Base-by-base conservation (phyloP, 768 basidiomycete genomes). In the Leccinum olivaceopallidum region DNA sequence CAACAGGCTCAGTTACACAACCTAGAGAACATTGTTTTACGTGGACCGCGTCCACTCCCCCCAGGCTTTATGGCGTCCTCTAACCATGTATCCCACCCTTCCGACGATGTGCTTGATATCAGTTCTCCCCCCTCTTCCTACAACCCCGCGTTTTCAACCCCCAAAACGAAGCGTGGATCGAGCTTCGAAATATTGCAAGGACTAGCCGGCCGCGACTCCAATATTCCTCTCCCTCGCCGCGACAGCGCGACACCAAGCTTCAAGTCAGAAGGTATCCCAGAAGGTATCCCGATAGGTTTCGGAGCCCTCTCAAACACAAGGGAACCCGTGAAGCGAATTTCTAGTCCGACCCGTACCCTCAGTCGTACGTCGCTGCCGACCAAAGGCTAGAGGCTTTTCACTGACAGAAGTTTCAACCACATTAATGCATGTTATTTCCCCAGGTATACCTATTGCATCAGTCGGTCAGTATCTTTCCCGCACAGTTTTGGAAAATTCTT, bases 141-240 rank as follows among this genome's bases (percentile, higher is more conserved):
- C 53, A 71, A 73, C 22, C 55, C 70, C 49, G 62, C 39, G 60
- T 64, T 76, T 37, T 68, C 81, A 26, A 70, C 84, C 9, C 75
- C 76, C 14, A 86, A 84, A 69, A 71, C 83, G 61, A 81, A 76
- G 65, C 84, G 87, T 32, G 81, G 89, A 56, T 85, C 87, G 22
- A 90, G 88, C 70, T 89, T 84, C 69, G 90, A 93, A 52, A 75
- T 89, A 20, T 75, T 93, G 10, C 84, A 85, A 36, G 81, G 81
- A 30, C 78, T 92, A 48, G 89, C 90, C 5, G 89, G 89, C 4
- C 89, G 88, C 10, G 90, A 92, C 6, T 92, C 90, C 0, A 87
- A 65, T 65, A 72, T 93, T 50, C 90, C 90, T 1, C 75, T 93
- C 5, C 90, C 90, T 24, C 77, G 79, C 63, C 83, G 85, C 47